Percentiles rank a stretch among this genome's conserved stretches.
phyloP scores from a whole-genome alignment of 2,329 filamentous ascomycete species.

The Macroventuria anomochaeta region DNA sequence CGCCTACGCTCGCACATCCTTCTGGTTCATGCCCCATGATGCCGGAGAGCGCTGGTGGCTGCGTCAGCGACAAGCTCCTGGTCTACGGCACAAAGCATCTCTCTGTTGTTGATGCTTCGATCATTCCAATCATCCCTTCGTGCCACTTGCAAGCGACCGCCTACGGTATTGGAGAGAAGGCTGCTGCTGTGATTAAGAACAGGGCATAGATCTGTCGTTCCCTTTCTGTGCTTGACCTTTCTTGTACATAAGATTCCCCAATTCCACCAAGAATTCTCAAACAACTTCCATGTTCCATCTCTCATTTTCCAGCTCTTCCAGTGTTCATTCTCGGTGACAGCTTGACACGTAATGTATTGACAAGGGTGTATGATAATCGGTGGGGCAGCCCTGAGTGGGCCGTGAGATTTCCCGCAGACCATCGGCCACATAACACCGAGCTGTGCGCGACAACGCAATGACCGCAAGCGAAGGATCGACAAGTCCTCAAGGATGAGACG shows the following conservation, averaged over 20 bases:
- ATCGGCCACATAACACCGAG: constrained; percentile 5
- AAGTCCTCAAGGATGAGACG: background rate
- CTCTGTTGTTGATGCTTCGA: constrained; percentile 40
- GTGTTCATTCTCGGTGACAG: background rate
- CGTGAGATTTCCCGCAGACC: background rate
- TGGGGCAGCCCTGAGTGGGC: background rate
- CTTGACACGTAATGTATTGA: background rate
- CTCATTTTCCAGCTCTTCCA: background rate
- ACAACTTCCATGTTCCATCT: too few species aligned
- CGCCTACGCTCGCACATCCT: constrained; percentile 42
- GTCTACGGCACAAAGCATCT: constrained; percentile 41
- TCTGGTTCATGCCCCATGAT: constrained; percentile 41
- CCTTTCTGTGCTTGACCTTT: background rate
- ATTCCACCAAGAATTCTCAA: too few species aligned
- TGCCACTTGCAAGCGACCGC: constrained; percentile 41
- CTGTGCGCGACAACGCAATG: constrained; percentile 1
- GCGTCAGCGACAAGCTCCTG: constrained; percentile 34
- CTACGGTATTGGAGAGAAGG: constrained; percentile 46
- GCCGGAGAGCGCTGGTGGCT: constrained; percentile 33
- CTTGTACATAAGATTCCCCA: constrained; percentile 4
- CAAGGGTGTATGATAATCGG: background rate
- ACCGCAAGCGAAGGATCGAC: constrained; percentile 1
- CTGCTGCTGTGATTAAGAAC: constrained; percentile 41
- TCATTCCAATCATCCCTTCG: constrained; percentile 41
- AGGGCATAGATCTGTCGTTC: constrained; percentile 13